phyloP scores from a whole-genome alignment of 495 filamentous ascomycete species.

The Aspergillus saccharolyticus region DNA sequence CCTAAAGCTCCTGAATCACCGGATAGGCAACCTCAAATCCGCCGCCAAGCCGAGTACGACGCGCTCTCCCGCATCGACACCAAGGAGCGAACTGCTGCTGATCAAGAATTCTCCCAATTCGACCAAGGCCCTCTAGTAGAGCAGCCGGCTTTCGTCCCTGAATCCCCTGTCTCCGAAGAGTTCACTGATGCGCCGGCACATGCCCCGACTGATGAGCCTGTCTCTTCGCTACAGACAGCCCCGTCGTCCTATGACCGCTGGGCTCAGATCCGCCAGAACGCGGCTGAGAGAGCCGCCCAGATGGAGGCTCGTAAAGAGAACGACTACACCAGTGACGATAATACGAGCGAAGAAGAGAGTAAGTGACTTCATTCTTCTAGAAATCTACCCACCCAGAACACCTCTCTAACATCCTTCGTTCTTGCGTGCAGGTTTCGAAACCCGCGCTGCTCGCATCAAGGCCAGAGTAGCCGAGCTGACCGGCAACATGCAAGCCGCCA shows the following conservation, averaged over 20 bases:
- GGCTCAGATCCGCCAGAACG: constrained; percentile 94
- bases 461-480: constrained; percentile 93
- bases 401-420: constrained; percentile 19
- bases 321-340: constrained; percentile 63
- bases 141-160: constrained; percentile 77
- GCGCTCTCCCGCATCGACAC: constrained; percentile 57
- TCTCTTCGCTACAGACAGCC: constrained; percentile 2
- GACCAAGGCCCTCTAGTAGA: constrained; percentile 86
- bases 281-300: constrained; percentile 67
- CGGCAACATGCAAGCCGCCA: constrained; percentile 61
- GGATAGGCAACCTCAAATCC: constrained; percentile 44
- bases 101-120: constrained; percentile 74
- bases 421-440: constrained; percentile 71
- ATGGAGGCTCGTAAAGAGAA: constrained; percentile 46
- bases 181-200: constrained; percentile 16
- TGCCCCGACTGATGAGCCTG: constrained; percentile 7
- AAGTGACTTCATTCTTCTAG: constrained; percentile 37
- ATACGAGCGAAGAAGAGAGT: constrained; percentile 96
- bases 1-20: constrained; percentile 11
- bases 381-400: not conserved
- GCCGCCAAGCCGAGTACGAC: constrained; percentile 45
- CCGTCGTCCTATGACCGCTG: constrained; percentile 63
- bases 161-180: constrained; percentile 38
- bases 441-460: constrained; percentile 94
- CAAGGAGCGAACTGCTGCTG: constrained; percentile 59